phyloP scores from a whole-genome alignment of 495 filamentous ascomycete genomes.

The Penicillium atrosanguineum region DNA sequence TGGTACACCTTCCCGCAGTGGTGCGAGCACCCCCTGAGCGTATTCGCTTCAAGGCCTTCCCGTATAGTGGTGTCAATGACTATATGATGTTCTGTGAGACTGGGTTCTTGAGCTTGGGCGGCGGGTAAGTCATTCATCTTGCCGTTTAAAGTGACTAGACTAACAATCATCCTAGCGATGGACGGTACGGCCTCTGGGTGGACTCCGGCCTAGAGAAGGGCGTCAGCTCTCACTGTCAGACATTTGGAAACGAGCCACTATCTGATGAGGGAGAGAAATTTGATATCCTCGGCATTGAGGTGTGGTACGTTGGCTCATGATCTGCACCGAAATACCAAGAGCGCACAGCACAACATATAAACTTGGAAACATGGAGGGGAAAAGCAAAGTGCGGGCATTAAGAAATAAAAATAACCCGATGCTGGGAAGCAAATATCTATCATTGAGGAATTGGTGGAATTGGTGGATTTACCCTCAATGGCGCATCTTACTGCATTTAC shows the following conservation, averaged over 20 bases:
- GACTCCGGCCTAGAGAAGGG: conserved; percentile 86
- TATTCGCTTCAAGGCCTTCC: conserved; percentile 94
- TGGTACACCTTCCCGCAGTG: conserved; percentile 25
- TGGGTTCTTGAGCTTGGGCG: conserved; percentile 80
- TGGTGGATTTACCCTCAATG: neutral
- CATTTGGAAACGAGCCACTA: conserved; percentile 94
- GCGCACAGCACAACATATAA: neutral
- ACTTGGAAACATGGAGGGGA: neutral
- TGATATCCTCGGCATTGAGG: conserved; percentile 84
- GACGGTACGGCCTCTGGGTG: conserved; percentile 90
- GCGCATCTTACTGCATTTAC: conserved; percentile 11
- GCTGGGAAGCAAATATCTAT: neutral
- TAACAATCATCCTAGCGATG: conserved; percentile 55
- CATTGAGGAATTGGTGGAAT: neutral
- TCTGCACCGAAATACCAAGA: neutral
- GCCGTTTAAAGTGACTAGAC: neutral
- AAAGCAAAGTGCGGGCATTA: neutral
- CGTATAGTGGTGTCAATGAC: conserved; percentile 93
- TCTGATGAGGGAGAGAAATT: conserved; percentile 94
- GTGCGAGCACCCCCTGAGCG: conserved; percentile 53
- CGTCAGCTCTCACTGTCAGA: conserved; percentile 75
- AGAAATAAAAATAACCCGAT: neutral
- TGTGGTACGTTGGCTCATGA: conserved; percentile 73
- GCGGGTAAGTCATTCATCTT: conserved; percentile 53
- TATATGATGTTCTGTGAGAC: conserved; percentile 92